Evolutionary conservation across 2,329 filamentous ascomycete species (phyloP), one percentile per base, ranked within the genome.

Genomic region (Paraphoma chrysanthemicola): DNA sequence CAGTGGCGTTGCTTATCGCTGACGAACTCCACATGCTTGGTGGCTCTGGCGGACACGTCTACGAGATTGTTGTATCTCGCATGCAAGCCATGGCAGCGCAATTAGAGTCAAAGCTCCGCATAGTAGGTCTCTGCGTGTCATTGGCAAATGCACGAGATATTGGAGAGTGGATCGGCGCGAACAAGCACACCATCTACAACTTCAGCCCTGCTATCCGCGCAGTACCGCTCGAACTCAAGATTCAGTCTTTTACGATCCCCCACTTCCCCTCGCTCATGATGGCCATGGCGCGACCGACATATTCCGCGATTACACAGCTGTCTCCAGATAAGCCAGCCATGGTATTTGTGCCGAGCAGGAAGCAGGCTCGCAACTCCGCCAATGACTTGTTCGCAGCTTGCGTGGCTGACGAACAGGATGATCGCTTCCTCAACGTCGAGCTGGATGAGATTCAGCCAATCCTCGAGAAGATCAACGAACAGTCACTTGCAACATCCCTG

Each of bases 231-330:
- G 94, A 98, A 75, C 86, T 99, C 54, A 93, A 97, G 74, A 90
- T 99, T 46, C 95, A 99, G 77, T 94, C 93, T 1, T 99, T 95
- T 80, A 91, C 89, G 29, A 96, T 97, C 57, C 93, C 96, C 45
- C 96, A 99, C 74, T 97, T 97, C 80, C 96, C 95, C 4, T 98
- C 95, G 10, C 85, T 99, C 41, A 99, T 99, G 95, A 86, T 99
- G 66, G 93, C 95, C 12, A 99, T 99, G 95, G 92, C 93, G 14
- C 94, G 96, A 77, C 96, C 96, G 17, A 90, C 92, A 1, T 98
- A 97, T 75, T 83, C 92, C 57, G 91, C 94, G 2, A 91, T 99
- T 64, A 86, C 92, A 2, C 92, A 96, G 69, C 86, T 96, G 75
- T 96, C 95, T 6, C 82, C 92, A 0, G 89, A 96, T 62, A 95